Evolutionary conservation across 352 stramenopile genomes (phyloP).

Genomic region (Globisporangium acanthophoron): DNA sequence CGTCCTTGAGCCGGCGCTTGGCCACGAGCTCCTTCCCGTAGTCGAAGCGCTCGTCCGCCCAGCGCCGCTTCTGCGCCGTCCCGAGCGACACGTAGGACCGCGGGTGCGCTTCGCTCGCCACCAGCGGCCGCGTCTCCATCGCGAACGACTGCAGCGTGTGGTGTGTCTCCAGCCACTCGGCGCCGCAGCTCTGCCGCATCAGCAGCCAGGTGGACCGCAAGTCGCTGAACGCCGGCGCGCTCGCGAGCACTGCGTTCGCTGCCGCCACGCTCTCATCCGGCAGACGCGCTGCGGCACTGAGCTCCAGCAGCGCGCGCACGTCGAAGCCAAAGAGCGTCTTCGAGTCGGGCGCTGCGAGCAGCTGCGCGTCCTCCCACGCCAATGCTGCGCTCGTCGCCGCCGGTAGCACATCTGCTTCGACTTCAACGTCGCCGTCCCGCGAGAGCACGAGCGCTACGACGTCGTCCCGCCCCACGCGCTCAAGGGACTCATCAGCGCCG

Average conservation of each 20-base stretch:
- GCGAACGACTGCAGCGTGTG: slow-evolving; percentile 14
- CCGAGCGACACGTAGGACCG: slow-evolving; percentile 30
- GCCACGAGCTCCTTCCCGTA: slow-evolving; percentile 19
- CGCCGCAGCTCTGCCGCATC: slow-evolving; percentile 11
- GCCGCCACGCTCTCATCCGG: slow-evolving; percentile 4
- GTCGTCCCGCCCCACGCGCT: slow-evolving; percentile 11
- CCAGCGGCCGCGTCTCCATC: not conserved
- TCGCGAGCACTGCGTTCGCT: slow-evolving; percentile 16
- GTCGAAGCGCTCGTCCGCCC: slow-evolving; percentile 26
- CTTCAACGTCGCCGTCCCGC: not conserved
- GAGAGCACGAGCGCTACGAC: slow-evolving; percentile 10
- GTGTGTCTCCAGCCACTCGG: not conserved
- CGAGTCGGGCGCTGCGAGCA: slow-evolving; percentile 3
- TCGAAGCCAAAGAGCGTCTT: slow-evolving; percentile 19
- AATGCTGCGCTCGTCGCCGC: not conserved
- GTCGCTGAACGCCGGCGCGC: slow-evolving; percentile 19
- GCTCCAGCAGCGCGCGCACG: slow-evolving; percentile 6
- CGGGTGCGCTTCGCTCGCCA: slow-evolving; percentile 7
- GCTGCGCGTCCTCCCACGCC: slow-evolving; percentile 1
- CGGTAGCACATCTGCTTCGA: not conserved
- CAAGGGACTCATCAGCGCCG: slow-evolving; percentile 7
- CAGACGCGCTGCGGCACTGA: not conserved
- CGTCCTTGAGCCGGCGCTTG: slow-evolving; percentile 24
- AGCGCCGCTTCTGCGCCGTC: slow-evolving; percentile 27
- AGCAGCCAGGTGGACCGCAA: slow-evolving; percentile 17